These are phyloP conservation scores for Irpex rosettiformis DNA, from an alignment of 1,284 basidiomycete species.

Conservation along the genomic window DNA sequence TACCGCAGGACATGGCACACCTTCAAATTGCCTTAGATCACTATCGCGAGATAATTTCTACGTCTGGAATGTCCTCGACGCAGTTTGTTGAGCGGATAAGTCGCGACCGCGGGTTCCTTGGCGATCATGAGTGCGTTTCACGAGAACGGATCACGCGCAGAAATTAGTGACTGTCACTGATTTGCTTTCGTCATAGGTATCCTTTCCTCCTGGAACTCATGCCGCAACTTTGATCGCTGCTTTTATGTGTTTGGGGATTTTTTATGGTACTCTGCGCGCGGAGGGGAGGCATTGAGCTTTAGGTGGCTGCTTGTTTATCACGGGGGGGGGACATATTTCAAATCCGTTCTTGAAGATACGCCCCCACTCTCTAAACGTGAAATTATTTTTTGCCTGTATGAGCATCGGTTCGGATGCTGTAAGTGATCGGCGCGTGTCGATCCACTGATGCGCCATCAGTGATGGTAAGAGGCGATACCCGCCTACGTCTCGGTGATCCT, in stretches of 20 bases:
- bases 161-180: not conserved
- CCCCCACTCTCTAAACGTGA: not conserved
- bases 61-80: constrained; percentile 20
- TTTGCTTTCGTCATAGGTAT: constrained; percentile 1
- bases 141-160: not conserved
- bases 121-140: constrained; percentile 26
- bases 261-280: not conserved
- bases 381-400: not conserved
- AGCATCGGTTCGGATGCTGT: not conserved
- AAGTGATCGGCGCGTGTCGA: not conserved
- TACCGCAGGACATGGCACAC: constrained; percentile 24
- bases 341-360: not conserved
- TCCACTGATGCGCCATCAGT: not conserved
- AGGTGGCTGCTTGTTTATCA: not conserved
- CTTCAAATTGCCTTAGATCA: constrained; percentile 26
- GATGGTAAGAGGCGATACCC: too few relatives aligned
- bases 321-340: too few relatives aligned
- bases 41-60: constrained; percentile 26
- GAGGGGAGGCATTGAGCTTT: not conserved
- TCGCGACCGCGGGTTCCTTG: constrained; percentile 25
- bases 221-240: constrained; percentile 4
- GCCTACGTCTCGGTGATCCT: too few relatives aligned
- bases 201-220: constrained; percentile 11
- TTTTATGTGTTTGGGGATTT: not conserved
- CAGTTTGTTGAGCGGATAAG: constrained; percentile 20